These are phyloP conservation scores for Fusarium solani-melongenae DNA, from an alignment of 2,329 filamentous ascomycete genomes.

Conservation along the genomic window DNA sequence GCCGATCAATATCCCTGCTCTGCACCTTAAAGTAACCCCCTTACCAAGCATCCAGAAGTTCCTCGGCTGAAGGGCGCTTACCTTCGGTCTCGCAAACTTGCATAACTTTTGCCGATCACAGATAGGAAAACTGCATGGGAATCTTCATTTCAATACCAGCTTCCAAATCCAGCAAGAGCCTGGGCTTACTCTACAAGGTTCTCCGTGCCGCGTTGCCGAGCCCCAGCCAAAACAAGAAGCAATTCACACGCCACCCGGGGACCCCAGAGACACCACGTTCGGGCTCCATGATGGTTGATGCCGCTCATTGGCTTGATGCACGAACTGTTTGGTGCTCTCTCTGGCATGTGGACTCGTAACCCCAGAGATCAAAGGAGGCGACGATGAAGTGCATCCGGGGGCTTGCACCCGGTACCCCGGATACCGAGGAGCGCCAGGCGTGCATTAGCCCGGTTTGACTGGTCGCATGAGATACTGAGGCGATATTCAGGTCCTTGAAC, in stretches of 20 bases:
- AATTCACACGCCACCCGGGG: background rate
- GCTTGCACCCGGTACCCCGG: conserved; percentile 19
- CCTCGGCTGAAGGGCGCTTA: background rate
- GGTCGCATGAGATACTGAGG: conserved; percentile 13
- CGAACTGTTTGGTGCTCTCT: background rate
- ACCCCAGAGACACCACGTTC: background rate
- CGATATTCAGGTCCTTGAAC: background rate
- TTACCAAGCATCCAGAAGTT: background rate
- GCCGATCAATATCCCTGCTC: background rate
- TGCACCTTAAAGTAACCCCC: background rate
- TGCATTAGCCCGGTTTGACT: conserved; percentile 3
- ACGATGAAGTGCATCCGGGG: background rate
- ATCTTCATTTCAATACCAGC: background rate
- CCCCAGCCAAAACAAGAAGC: background rate
- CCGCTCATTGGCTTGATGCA: conserved; percentile 16
- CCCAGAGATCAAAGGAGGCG: background rate
- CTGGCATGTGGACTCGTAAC: background rate
- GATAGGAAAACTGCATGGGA: background rate
- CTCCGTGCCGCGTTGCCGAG: background rate
- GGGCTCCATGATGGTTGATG: background rate
- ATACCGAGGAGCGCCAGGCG: background rate
- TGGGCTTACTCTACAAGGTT: background rate
- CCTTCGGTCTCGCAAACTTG: background rate
- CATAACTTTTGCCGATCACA: background rate
- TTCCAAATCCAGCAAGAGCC: background rate